Evolutionary conservation across 306 rosid species (phyloP).

Genomic region (Canavalia ensiformis): DNA sequence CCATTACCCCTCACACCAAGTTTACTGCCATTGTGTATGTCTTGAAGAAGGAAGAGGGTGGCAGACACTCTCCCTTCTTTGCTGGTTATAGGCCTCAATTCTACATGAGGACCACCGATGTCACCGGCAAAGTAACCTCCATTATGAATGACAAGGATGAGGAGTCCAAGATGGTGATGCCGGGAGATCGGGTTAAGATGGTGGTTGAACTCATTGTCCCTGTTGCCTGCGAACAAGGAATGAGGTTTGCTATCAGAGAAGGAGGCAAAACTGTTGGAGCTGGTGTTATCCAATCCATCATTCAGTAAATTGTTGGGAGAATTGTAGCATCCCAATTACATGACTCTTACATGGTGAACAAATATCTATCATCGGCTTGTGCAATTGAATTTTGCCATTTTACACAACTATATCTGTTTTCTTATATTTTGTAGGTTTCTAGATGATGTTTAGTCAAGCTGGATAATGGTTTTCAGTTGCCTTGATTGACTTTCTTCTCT

Average conservation of each 20-base stretch:
- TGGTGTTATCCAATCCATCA: conserved; percentile 84
- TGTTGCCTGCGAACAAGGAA: conserved; percentile 87
- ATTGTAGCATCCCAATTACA: conserved; percentile 33
- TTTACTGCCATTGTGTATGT: conserved; percentile 86
- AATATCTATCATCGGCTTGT: conserved; percentile 51
- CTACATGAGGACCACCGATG: conserved; percentile 96
- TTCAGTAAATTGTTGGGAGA: conserved; percentile 59
- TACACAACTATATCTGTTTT: conserved; percentile 53
- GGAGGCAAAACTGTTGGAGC: conserved; percentile 95
- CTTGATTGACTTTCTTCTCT: conserved; percentile 35
- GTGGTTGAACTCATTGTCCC: conserved; percentile 84
- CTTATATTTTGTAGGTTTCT: conserved; percentile 69
- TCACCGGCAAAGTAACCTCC: conserved; percentile 73
- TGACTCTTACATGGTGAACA: conserved; percentile 53
- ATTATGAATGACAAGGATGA: conserved; percentile 92
- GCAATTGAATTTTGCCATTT: conserved; percentile 50
- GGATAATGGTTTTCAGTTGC: conserved; percentile 53
- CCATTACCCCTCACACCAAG: conserved; percentile 89
- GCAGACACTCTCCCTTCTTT: conserved; percentile 86
- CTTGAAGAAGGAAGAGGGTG: conserved; percentile 92
- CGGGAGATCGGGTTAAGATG: conserved; percentile 90
- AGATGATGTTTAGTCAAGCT: conserved; percentile 52
- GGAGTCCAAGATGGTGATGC: conserved; percentile 97
- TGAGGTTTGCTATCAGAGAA: conserved; percentile 91
- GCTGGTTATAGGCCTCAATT: conserved; percentile 85